Evolutionary conservation across 495 filamentous ascomycete species (phyloP), one percentile per base, ranked within the genome.

Genomic region (Acidomyces sp.): DNA sequence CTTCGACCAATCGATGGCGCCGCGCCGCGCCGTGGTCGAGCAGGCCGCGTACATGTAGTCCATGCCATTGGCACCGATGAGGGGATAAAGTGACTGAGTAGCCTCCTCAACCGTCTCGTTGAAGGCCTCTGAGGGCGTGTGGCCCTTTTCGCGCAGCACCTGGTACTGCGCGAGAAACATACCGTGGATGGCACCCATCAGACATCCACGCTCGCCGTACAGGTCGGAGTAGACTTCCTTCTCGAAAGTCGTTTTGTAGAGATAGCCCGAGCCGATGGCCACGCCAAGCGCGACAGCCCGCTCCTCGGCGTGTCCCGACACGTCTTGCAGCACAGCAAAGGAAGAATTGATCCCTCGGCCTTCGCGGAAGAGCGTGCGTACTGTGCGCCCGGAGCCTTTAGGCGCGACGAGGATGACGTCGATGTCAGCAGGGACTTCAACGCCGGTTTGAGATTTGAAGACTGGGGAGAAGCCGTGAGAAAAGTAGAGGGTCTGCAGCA

Each of bases 91-190:
- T 52, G 77, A 84, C 75, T 96, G 92, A 28, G 90, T 97, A 46
- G 90, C 90, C 70, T 97, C 90, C 72, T 97, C 90, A 44, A 97
- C 90, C 50, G 90, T 62, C 84, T 96, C 90, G 74, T 97, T 96
- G 81, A 97, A 96, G 46, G 90, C 90, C 71, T 97, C 92, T 57
- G 80, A 87, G 58, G 90, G 90, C 71, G 71, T 78, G 77, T 97
- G 90, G 64, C 90, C 90, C 51, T 80, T 75, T 76, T 97, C 90
- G 59, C 90, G 90, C 63, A 97, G 87, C 55, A 96, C 90, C 75
- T 97, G 92, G 73, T 97, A 96, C 74, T 97, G 90, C 45, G 90
- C 90, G 52, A 97, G 84, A 81, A 97, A 97, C 90, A 97, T 96
- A 67, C 90, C 90, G 75, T 97, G 92, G 68, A 97, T 97, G 66